Evolutionary conservation across 306 rosid species (phyloP).

Genomic region (Vigna angularis): DNA sequence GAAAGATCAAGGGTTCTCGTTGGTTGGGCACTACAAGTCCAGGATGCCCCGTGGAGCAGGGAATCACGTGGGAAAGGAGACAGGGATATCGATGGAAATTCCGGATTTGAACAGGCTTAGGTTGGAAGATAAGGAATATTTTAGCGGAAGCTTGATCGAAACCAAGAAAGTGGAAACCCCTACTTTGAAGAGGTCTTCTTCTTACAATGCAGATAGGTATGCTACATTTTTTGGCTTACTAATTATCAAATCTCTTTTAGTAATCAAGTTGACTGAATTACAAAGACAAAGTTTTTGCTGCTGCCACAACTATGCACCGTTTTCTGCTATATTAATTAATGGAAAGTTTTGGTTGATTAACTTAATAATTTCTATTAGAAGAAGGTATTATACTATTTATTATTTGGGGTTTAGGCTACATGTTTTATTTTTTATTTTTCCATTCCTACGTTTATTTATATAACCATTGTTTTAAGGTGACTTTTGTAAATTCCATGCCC

Average conservation of each 20-base stretch:
- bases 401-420: background rate
- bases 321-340: background rate
- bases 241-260: background rate
- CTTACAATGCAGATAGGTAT: conserved; percentile 91
- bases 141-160: conserved; percentile 92
- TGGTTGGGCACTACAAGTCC: conserved; percentile 68
- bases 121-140: conserved; percentile 91
- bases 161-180: conserved; percentile 60
- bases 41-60: conserved; percentile 66
- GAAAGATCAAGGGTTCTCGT: conserved; percentile 68
- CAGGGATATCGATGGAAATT: conserved; percentile 56
- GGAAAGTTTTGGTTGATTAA: background rate
- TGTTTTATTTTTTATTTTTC: background rate
- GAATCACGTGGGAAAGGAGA: conserved; percentile 51
- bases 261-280: conserved; percentile 2
- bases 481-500: background rate
- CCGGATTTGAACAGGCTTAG: conserved; percentile 57
- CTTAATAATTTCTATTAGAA: background rate
- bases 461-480: background rate
- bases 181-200: conserved; percentile 77
- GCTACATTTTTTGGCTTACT: background rate
- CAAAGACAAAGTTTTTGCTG: background rate
- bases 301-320: background rate
- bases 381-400: background rate
- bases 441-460: background rate